Percentiles rank a stretch among this genome's conserved stretches.
phyloP scores from a whole-genome alignment of 352 stramenopile genomes.

The Globisporangium orthogonon region DNA sequence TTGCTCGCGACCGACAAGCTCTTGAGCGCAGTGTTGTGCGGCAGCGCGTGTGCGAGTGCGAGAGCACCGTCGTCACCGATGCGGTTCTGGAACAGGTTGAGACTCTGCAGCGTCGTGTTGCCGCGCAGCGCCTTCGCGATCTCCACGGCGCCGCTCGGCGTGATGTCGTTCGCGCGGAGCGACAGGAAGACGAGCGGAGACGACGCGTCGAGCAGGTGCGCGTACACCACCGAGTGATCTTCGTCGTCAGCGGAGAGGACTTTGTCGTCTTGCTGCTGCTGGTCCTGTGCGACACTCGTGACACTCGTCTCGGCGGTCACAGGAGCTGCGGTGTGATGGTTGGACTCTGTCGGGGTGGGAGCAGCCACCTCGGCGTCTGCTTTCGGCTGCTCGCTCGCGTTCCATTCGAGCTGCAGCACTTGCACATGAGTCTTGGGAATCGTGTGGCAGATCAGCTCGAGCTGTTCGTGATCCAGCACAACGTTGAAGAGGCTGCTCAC shows the following conservation, averaged over 20 bases:
- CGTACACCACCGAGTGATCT: slow-evolving; percentile 20
- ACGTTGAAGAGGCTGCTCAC: slow-evolving; percentile 56
- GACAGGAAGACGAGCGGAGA: slow-evolving; percentile 52
- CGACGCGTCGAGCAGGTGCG: slow-evolving; percentile 25
- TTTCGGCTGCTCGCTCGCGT: slow-evolving; percentile 12
- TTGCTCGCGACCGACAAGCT: slow-evolving; percentile 68
- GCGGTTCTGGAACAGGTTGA: slow-evolving; percentile 70
- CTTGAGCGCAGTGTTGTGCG: slow-evolving; percentile 48
- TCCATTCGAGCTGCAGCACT: slow-evolving; percentile 68
- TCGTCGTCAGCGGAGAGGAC: slow-evolving; percentile 1
- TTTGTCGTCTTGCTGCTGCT: slow-evolving; percentile 7
- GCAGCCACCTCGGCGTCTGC: not conserved
- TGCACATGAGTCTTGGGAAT: slow-evolving; percentile 48
- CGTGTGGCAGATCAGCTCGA: slow-evolving; percentile 37
- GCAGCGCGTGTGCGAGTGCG: slow-evolving; percentile 49
- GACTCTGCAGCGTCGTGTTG: slow-evolving; percentile 23
- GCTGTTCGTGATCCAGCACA: slow-evolving; percentile 36
- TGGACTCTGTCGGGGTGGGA: not conserved
- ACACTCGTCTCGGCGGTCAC: too few species aligned
- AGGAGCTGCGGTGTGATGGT: too few species aligned
- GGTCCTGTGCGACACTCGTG: not conserved
- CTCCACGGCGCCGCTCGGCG: slow-evolving; percentile 20
- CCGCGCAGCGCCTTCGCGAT: too few species aligned
- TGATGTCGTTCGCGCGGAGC: slow-evolving; percentile 58
- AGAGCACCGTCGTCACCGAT: slow-evolving; percentile 46